phyloP scores from a whole-genome alignment of 768 basidiomycete genomes.

The Tricholoma sp. region DNA sequence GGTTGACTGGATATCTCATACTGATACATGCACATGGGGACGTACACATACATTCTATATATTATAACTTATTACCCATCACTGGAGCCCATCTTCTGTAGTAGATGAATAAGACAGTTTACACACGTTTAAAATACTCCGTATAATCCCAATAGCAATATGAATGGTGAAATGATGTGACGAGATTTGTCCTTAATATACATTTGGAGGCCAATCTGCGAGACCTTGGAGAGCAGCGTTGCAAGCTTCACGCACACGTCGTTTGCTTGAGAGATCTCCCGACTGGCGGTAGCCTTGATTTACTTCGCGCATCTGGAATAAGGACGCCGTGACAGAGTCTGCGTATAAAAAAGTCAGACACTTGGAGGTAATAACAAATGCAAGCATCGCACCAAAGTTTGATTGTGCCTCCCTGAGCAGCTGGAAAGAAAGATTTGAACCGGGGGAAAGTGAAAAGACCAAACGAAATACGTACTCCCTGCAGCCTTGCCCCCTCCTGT shows the following conservation, averaged over 20 bases:
- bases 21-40: neutral
- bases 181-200: slow-evolving; percentile 18
- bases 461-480: slow-evolving; percentile 41
- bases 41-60: neutral
- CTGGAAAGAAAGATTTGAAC: slow-evolving; percentile 23
- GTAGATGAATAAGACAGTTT: neutral
- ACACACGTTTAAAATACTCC: neutral
- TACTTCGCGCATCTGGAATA: slow-evolving; percentile 76
- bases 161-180: neutral
- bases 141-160: neutral
- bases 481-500: slow-evolving; percentile 53
- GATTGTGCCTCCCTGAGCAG: slow-evolving; percentile 51
- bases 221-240: slow-evolving; percentile 68
- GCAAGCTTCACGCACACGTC: slow-evolving; percentile 70
- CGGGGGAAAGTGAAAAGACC: slow-evolving; percentile 1
- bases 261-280: slow-evolving; percentile 63
- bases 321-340: slow-evolving; percentile 66
- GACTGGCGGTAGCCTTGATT: slow-evolving; percentile 71
- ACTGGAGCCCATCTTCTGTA: neutral
- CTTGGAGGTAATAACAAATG: neutral
- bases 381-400: slow-evolving; percentile 39
- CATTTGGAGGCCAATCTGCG: slow-evolving; percentile 68
- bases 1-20: neutral
- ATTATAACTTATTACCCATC: neutral
- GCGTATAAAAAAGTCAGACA: neutral